Conservation (phyloP, 129 eudicot genomes). For the Flaveria bidentis region DNA sequence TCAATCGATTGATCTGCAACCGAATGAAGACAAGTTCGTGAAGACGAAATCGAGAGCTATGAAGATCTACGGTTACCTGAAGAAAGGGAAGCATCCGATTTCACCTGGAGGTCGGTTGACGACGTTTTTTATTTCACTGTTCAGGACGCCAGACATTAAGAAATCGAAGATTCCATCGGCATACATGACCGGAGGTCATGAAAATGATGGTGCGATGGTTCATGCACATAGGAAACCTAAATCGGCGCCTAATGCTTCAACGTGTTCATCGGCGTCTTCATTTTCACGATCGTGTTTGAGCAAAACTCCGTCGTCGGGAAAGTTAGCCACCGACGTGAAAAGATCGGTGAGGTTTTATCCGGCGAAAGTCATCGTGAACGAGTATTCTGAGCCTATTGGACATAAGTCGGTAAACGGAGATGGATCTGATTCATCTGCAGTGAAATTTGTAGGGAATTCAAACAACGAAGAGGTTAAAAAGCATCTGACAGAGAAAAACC, state of each 20-base stretch:
- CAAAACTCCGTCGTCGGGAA: slow-evolving; percentile 44
- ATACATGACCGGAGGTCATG: slow-evolving; percentile 20
- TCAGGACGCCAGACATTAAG: slow-evolving; percentile 43
- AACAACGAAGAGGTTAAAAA: slow-evolving; percentile 41
- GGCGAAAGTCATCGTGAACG: slow-evolving; percentile 50
- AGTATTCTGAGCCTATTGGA: slow-evolving; percentile 51
- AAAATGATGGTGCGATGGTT: neutral
- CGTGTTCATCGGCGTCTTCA: slow-evolving; percentile 67
- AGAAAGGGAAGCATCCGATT: slow-evolving; percentile 66
- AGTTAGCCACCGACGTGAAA: slow-evolving; percentile 36
- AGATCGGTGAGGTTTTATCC: slow-evolving; percentile 62
- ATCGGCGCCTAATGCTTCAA: slow-evolving; percentile 38
- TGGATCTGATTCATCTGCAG: neutral
- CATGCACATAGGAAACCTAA: slow-evolving; percentile 33
- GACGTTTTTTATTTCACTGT: slow-evolving; percentile 61
- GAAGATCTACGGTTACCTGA: slow-evolving; percentile 69
- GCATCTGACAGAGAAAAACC: slow-evolving; percentile 45
- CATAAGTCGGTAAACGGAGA: slow-evolving; percentile 37
- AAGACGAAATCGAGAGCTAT: slow-evolving; percentile 60
- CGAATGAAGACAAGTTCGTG: slow-evolving; percentile 44
- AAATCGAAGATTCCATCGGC: slow-evolving; percentile 35
- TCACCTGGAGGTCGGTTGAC: slow-evolving; percentile 78
- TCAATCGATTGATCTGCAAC: slow-evolving; percentile 13
- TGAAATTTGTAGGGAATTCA: neutral
- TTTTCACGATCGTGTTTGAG: slow-evolving; percentile 68